Base-by-base conservation (phyloP, 345 rosid species). In the Pistacia atlantica region DNA sequence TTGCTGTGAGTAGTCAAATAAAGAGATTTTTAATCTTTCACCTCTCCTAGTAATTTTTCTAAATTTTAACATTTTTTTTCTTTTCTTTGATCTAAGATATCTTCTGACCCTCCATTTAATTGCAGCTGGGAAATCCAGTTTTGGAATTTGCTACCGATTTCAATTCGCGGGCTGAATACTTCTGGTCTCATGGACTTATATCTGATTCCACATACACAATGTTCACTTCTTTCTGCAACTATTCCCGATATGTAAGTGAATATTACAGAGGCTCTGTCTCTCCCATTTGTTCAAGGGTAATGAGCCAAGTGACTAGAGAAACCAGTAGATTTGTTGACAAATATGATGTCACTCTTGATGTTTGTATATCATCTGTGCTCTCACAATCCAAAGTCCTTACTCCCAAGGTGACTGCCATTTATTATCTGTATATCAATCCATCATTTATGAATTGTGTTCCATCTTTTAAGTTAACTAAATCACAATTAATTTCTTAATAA, bases 181-280 rank as follows among this genome's bases (percentile, higher is more conserved):
- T 96, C 77, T 96, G 99, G 99, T 96, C 99, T 78, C 99, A 93
- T 74, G 99, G 99, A 65, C 77, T 96, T 78, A 90, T 96, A 79
- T 92, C 99, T 0, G 99, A 96, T 68, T 83, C 97, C 5, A 93
- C 99, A 14, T 92, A 87, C 89, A 90, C 85, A 75, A 81, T 92
- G 92, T 93, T 96, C 88, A 88, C 97, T 76, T 83, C 92, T 69
- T 87, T 83, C 42, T 96, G 99, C 81, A 96, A 96, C 79, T 93
- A 93, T 83, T 93, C 99, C 0, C 84, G 97, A 35, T 96, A 89
- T 75, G 97, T 93, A 33, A 87, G 97, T 22, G 99, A 96, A 85
- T 92, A 91, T 76, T 90, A 93, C 61, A 86, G 93, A 77, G 97
- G 89, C 31, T 81, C 88, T 22, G 85, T 93, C 80, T 93, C 97